These are phyloP conservation scores for Alternaria burnsii DNA, from an alignment of 2,329 filamentous ascomycete genomes.

Conservation along the genomic window DNA sequence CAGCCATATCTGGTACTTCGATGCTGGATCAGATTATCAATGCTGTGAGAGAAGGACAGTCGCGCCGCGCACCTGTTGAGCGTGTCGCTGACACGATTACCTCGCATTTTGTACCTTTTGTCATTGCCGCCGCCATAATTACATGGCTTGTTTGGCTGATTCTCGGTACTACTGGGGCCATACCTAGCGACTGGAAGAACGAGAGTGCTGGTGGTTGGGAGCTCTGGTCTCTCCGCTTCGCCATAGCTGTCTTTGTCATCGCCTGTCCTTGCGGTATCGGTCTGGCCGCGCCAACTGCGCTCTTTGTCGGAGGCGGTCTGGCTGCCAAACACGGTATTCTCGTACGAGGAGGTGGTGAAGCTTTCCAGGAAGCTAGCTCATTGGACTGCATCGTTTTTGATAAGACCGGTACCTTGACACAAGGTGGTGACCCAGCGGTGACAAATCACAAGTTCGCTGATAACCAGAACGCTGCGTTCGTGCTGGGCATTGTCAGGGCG, in stretches of 20 bases:
- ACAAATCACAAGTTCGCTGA: conserved; percentile 60
- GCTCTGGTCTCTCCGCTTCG: conserved; percentile 80
- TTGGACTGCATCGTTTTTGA: conserved; percentile 85
- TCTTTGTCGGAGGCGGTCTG: conserved; percentile 82
- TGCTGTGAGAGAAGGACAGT: conserved; percentile 79
- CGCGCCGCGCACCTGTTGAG: conserved; percentile 77
- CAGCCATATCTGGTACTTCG: conserved; percentile 70
- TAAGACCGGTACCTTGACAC: conserved; percentile 85
- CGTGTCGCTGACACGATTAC: conserved; percentile 77
- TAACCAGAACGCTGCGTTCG: conserved; percentile 43
- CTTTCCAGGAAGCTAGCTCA: conserved; percentile 83
- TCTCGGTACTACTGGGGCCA: conserved; percentile 66
- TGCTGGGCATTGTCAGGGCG: conserved; percentile 65
- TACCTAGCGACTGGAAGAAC: conserved; percentile 67
- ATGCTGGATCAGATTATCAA: conserved; percentile 84
- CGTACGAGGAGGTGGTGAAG: conserved; percentile 84
- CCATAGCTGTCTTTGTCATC: conserved; percentile 86
- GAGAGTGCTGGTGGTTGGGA: conserved; percentile 69
- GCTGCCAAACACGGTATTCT: conserved; percentile 83
- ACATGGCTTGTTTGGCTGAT: conserved; percentile 78
- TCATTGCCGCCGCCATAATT: conserved; percentile 72
- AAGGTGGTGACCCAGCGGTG: conserved; percentile 74
- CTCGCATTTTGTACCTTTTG: conserved; percentile 77
- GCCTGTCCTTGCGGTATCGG: conserved; percentile 86
- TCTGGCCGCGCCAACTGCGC: conserved; percentile 82